Evolutionary conservation across 108 stramenopile genomes (phyloP), one percentile per base, ranked within the genome.

Genomic region (Skeletonema menzelii): DNA sequence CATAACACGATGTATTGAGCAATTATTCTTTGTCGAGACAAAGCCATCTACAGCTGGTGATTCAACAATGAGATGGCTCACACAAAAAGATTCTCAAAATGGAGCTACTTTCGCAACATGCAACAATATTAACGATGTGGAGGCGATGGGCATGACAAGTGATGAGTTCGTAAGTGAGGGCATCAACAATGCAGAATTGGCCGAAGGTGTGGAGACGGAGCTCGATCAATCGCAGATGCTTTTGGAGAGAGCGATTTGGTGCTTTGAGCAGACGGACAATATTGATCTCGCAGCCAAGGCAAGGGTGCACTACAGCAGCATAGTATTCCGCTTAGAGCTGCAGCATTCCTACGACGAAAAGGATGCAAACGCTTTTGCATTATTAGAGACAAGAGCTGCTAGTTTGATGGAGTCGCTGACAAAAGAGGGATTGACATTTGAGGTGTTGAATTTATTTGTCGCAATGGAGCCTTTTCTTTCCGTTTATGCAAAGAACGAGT

Each of bases 21-120:
- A 75, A 2, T 72, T 87, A 1, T 64, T 80, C 40, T 84, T 87
- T 62, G 81, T 74, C 0, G 86, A 87, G 61, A 87, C 86, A 4
- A 34, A 32, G 22, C 17, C 49, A 11, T 73, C 79, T 1, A 53
- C 57, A 15, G 57, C 86, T 20, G 78, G 78, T 15, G 76, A 75
- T 37, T 81, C 83, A 0, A 79, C 81, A 67, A 67, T 69, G 31
- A 20, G 63, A 24, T 69, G 57, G 58, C 35, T 32, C 15, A 30
- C 57, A 0, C 42, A 57, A 38, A 24, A 27, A 8, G 14, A 0
- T 35, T 4, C 11, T 26, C n/a, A n/a, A n/a, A 34, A 68, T 22
- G 32, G 74, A 28, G 24, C 56, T 69, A 32, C 38, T 1, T 44
- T 71, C 7, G 78, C 78, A 27, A 69, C 74, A 3, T 35, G 27